A percentile compares a stretch with the other conserved stretches of the same genome.
These are phyloP conservation scores for Citrullus colocynthis DNA, from an alignment of 306 rosid genomes.

Conservation along the genomic window DNA sequence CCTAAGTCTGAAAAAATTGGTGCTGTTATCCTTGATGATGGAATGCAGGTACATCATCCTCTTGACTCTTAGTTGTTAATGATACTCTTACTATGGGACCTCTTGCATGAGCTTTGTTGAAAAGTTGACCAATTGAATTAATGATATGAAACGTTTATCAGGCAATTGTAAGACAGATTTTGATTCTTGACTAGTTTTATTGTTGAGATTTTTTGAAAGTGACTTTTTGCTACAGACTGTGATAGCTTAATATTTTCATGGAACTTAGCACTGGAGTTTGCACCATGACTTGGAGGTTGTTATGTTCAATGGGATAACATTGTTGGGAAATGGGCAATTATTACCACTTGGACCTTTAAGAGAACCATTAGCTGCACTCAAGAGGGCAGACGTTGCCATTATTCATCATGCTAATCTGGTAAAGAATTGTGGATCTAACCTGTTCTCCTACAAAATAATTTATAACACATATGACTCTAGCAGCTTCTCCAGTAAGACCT, in stretches of 20 bases:
- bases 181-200: not conserved
- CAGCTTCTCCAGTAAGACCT: not conserved
- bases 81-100: not conserved
- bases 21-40: constrained; percentile 69
- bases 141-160: not conserved
- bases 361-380: constrained; percentile 64
- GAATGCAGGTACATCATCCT: constrained; percentile 59
- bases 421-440: constrained; percentile 4
- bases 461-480: not conserved
- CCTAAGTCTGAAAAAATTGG: constrained; percentile 41
- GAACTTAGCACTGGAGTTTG: constrained; percentile 81
- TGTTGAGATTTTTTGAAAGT: not conserved
- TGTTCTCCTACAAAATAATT: not conserved
- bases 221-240: constrained; percentile 2
- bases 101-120: not conserved
- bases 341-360: constrained; percentile 86
- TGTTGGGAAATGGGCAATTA: constrained; percentile 58
- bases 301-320: constrained; percentile 73
- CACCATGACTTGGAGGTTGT: constrained; percentile 72
- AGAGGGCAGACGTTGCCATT: constrained; percentile 57
- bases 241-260: constrained; percentile 18
- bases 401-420: constrained; percentile 82
- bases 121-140: not conserved
- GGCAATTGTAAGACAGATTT: not conserved
- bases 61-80: not conserved